Base-by-base conservation (phyloP, 176 grass and related monocot genomes). In the Pontederia paniculata region DNA sequence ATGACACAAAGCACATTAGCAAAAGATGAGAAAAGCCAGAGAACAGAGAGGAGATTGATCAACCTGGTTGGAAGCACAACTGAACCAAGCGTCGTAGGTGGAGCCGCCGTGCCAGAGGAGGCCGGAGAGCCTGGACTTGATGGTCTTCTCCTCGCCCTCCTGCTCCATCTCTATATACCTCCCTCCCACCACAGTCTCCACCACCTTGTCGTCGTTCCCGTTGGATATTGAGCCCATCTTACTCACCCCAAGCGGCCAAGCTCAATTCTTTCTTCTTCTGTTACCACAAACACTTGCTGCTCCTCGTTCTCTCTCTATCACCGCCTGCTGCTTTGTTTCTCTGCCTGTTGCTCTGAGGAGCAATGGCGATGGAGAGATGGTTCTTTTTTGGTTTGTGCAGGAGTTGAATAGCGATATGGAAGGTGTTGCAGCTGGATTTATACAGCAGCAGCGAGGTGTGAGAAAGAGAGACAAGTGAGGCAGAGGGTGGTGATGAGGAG, bases 91-190 rank as follows among this genome's bases (percentile, higher is more conserved):
- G 53, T 80, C 77, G 54, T 70, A 80, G 44, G 66, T 70, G 48
- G 77, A 80, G 17, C 77, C 77, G 9, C 77, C 77, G 25, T 80
- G 77, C 77, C 77, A 80, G 49, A 80, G 77, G 44, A 73, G 6
- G 48, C n/a, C 74, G 21, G 93, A 98, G 72, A 98, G 80, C 28
- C 77, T 83, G 15, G 93, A 77, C 77, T 91, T 91, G 0, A 56
- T 58, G 48, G 72, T 64, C 74, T 59, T 65, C 12, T 69, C 17
- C 17, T 70, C 77, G 0, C 69, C 61, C 18, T 84, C 93, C 42
- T 80, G 72, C 60, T 91, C 93, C 83, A 98, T 82, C 58, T 98
- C 93, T 65, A 82, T 49, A 72, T 98, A 91, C 41, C 83, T 79
- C 0, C 86, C 86, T 21, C 75, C 77, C 63, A 82, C 76, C 23